Conservation (phyloP, 176 grass and related monocot genomes). For the Puccinellia tenuiflora region DNA sequence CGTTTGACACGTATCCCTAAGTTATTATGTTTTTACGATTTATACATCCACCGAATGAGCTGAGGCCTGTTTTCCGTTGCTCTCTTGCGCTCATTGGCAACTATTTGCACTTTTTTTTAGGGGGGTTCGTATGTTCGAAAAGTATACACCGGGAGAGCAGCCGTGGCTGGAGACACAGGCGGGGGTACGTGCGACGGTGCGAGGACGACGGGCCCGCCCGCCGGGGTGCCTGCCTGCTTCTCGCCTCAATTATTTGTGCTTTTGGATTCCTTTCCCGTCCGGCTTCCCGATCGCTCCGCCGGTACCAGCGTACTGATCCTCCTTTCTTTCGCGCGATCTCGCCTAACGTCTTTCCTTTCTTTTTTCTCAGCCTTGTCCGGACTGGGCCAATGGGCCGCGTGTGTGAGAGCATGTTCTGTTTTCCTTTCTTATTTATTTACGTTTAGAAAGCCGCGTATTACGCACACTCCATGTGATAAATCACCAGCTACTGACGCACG, state of each 20-base stretch:
- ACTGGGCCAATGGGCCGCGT: background rate
- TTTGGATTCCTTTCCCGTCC: slow-evolving; percentile 21
- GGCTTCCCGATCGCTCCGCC: background rate
- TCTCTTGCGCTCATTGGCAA: no score
- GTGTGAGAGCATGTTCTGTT: background rate
- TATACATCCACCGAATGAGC: no score
- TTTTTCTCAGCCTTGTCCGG: no score
- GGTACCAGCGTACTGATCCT: background rate
- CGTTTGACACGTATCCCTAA: no score
- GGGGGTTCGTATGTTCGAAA: no score
- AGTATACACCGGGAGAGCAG: background rate
- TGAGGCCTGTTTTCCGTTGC: no score
- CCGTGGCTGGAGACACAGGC: background rate
- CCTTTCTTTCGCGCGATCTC: background rate
- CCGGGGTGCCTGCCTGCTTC: background rate
- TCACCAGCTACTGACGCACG: background rate
- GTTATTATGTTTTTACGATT: no score
- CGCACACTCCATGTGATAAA: background rate
- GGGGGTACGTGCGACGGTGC: background rate
- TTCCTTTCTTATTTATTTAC: background rate
- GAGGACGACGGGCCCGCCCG: background rate
- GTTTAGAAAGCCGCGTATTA: background rate
- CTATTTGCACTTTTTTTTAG: no score
- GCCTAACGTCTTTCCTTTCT: background rate
- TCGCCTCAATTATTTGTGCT: slow-evolving; percentile 39